Base-by-base conservation (phyloP, 495 filamentous ascomycete species). In the Aspergillus asperescens region DNA sequence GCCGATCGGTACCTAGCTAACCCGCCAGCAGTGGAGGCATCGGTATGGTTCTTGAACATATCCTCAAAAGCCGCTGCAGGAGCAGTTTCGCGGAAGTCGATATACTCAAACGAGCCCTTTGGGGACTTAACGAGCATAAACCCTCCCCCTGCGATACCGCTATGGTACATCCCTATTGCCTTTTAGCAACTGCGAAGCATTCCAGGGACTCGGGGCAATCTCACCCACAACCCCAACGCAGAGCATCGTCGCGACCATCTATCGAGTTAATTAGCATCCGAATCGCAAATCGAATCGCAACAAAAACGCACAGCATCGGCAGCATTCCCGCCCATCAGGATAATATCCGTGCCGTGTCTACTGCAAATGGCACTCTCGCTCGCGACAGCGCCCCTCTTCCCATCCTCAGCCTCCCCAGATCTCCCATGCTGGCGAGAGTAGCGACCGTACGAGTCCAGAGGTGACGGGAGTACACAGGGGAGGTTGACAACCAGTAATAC, bases 21-120 rank as follows among this genome's bases (percentile, higher is more conserved):
- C 1, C 87, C 86, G 5, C 85, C 83, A 18, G 66, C 71, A 0
- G 74, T 58, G 3, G 77, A 75, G 1, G 67, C 68, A 6, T 66
- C 55, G 1, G 64, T 71, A 47, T 85, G 76, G 18, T 82, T 79
- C 16, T 78, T 71, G 62, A 84, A 95, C 90, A 96, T 96, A 53
- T 93, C 80, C 62, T 86, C 67, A 54, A 73, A 83, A 0, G 89
- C 85, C 0, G 86, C 83, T 0, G 83, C 86, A 3, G 90, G 89
- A 1, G 90, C 90, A 0, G 84, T 84, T 66, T 96, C 90, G 7
- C 90, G 78, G 62, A 91, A 96, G 65, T 96, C 90, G 44, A 94
- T 82, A 48, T 83, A 80, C 56, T 90, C 86, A 62, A 84, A 89
- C 25, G 67, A 65, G 8, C 86, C 86, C 29, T 81, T 68, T 4